phyloP scores from a whole-genome alignment of 495 filamentous ascomycete genomes.

The Tuber aestivum region DNA sequence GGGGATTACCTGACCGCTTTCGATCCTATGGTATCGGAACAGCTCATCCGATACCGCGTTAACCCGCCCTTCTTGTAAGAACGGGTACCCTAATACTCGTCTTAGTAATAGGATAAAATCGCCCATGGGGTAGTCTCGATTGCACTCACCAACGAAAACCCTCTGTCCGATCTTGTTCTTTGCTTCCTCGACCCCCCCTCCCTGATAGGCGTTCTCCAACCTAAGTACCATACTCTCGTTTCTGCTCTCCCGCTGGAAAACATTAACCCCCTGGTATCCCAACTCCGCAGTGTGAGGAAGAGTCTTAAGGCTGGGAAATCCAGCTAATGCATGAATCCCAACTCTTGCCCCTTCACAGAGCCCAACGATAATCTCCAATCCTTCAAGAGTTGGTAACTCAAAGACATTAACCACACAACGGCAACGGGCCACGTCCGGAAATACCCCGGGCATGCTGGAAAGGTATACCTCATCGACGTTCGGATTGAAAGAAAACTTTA shows the following conservation, averaged over 20 bases:
- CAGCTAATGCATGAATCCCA: slow-evolving; percentile 72
- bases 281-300: slow-evolving; percentile 72
- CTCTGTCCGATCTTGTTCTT: slow-evolving; percentile 73
- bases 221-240: slow-evolving; percentile 96
- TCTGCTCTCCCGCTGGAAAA: slow-evolving; percentile 95
- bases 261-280: slow-evolving; percentile 83
- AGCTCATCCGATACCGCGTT: slow-evolving; percentile 85
- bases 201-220: slow-evolving; percentile 62
- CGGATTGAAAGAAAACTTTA: slow-evolving; percentile 85
- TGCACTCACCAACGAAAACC: slow-evolving; percentile 64
- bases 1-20: slow-evolving; percentile 54
- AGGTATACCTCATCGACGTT: slow-evolving; percentile 72
- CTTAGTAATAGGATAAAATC: slow-evolving; percentile 9
- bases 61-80: slow-evolving; percentile 88
- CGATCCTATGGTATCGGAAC: slow-evolving; percentile 73
- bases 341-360: slow-evolving; percentile 82
- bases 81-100: slow-evolving; percentile 62
- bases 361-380: slow-evolving; percentile 76
- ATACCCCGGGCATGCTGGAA: slow-evolving; percentile 80
- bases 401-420: slow-evolving; percentile 92
- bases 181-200: slow-evolving; percentile 62
- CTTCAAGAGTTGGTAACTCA: slow-evolving; percentile 87
- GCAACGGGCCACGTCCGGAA: slow-evolving; percentile 81
- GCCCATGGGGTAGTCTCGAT: slow-evolving; percentile 2
- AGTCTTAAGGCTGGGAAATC: slow-evolving; percentile 83